These are phyloP conservation scores for Trypanosoma mega DNA, from an alignment of 208 protist species.

Conservation along the genomic window DNA sequence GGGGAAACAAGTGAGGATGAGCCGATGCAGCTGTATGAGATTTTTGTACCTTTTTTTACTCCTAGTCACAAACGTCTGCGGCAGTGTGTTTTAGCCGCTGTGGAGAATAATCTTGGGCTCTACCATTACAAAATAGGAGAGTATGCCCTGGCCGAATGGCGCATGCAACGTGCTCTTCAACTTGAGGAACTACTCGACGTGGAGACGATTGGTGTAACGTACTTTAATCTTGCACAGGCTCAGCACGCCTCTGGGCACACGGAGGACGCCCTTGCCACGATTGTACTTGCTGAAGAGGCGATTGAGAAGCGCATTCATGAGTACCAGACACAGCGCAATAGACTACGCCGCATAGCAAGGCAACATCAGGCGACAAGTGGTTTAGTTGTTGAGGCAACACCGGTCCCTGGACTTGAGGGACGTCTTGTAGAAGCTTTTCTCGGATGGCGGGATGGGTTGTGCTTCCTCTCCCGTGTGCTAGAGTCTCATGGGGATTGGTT, in stretches of 20 bases:
- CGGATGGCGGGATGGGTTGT: slow-evolving; percentile 62
- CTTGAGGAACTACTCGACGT: slow-evolving; percentile 58
- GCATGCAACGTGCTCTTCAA: slow-evolving; percentile 41
- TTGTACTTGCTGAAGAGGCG: slow-evolving; percentile 48
- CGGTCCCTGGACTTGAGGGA: slow-evolving; percentile 16
- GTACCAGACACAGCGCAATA: slow-evolving; percentile 21
- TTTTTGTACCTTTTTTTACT: slow-evolving; percentile 63
- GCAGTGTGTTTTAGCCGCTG: slow-evolving; percentile 34
- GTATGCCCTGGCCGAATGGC: slow-evolving; percentile 56
- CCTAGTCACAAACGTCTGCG: slow-evolving; percentile 40
- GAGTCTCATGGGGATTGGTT: slow-evolving; percentile 66
- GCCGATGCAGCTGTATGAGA: slow-evolving; percentile 25
- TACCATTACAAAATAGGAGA: slow-evolving; percentile 83
- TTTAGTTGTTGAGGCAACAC: neutral
- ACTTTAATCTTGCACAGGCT: slow-evolving; percentile 77
- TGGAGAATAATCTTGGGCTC: slow-evolving; percentile 81
- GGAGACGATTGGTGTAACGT: slow-evolving; percentile 69
- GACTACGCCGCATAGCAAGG: slow-evolving; percentile 17
- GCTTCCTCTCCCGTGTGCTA: slow-evolving; percentile 56
- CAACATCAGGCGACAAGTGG: neutral
- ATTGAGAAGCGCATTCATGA: slow-evolving; percentile 53
- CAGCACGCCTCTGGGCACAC: slow-evolving; percentile 39
- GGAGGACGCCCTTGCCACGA: slow-evolving; percentile 35
- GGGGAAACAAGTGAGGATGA: neutral
- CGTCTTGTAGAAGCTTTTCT: slow-evolving; percentile 30